A percentile compares a stretch with the other conserved stretches of the same genome.
Conservation (phyloP, 768 basidiomycete genomes). For the Boletus reticuloceps region DNA sequence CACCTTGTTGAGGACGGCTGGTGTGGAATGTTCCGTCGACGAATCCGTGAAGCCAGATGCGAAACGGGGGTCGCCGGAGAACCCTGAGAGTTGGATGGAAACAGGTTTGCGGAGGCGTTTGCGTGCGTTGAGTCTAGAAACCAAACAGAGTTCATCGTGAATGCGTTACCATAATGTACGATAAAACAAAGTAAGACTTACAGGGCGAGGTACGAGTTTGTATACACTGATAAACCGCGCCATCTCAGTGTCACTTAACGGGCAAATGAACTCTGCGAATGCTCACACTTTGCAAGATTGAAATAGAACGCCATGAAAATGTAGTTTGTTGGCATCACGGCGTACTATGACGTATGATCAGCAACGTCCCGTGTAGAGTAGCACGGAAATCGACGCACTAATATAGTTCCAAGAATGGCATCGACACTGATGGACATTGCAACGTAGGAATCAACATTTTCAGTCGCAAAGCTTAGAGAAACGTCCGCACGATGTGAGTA, state of each 20-base stretch:
- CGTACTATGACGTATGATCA: constrained; percentile 30
- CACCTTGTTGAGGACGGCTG: neutral
- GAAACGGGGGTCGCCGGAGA: constrained; percentile 22
- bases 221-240: constrained; percentile 40
- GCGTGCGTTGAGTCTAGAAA: constrained; percentile 45
- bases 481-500: constrained; percentile 35
- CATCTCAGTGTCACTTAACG: neutral
- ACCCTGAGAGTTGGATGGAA: constrained; percentile 44
- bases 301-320: constrained; percentile 56
- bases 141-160: neutral
- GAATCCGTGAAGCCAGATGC: neutral
- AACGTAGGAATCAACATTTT: neutral
- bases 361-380: too few species aligned
- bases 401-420: constrained; percentile 43
- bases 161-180: neutral
- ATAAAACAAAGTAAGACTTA: too few species aligned
- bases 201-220: constrained; percentile 55
- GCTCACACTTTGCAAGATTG: constrained; percentile 50
- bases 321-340: constrained; percentile 53
- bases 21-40: neutral
- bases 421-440: constrained; percentile 38
- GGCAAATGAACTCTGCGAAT: neutral
- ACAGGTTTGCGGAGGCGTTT: constrained; percentile 37
- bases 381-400: constrained; percentile 20
- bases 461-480: neutral